These are phyloP conservation scores for Thermothelomyces thermophilus DNA, from an alignment of 2,329 filamentous ascomycete species.

Conservation along the genomic window DNA sequence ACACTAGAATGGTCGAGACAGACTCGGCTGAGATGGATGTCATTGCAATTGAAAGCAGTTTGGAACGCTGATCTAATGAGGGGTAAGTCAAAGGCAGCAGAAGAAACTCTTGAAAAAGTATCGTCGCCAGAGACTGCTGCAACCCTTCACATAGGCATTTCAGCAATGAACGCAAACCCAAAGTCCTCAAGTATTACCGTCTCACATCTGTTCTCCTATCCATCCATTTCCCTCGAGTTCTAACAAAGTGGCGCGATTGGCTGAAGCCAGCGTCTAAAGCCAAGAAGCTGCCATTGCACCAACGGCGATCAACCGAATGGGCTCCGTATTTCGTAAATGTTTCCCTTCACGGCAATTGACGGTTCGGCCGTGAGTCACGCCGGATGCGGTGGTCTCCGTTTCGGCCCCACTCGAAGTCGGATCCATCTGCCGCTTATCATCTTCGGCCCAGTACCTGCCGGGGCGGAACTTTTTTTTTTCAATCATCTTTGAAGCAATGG, in stretches of 20 bases:
- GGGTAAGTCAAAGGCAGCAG: too few species aligned
- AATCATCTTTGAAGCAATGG: too few species aligned
- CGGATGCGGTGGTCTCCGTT: background rate
- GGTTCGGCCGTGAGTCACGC: constrained; percentile 10
- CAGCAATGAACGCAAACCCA: background rate
- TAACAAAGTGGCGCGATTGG: background rate
- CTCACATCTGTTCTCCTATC: too few species aligned
- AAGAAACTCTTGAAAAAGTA: too few species aligned
- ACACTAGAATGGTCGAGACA: constrained; percentile 51
- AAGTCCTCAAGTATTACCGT: too few species aligned
- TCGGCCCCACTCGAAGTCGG: background rate
- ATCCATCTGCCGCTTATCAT: too few species aligned
- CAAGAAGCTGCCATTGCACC: too few species aligned
- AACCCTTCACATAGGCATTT: too few species aligned
- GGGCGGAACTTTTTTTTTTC: too few species aligned
- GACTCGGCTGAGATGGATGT: constrained; percentile 41
- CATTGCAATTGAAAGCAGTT: constrained; percentile 11
- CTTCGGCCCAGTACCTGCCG: too few species aligned
- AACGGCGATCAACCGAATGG: too few species aligned
- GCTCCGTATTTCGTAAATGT: background rate
- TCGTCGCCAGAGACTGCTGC: too few species aligned
- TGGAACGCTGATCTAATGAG: background rate
- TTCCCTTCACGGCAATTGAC: background rate
- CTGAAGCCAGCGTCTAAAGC: background rate
- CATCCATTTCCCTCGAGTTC: background rate